Base-by-base conservation (phyloP, 345 rosid genomes). In the Trapa bicornis region DNA sequence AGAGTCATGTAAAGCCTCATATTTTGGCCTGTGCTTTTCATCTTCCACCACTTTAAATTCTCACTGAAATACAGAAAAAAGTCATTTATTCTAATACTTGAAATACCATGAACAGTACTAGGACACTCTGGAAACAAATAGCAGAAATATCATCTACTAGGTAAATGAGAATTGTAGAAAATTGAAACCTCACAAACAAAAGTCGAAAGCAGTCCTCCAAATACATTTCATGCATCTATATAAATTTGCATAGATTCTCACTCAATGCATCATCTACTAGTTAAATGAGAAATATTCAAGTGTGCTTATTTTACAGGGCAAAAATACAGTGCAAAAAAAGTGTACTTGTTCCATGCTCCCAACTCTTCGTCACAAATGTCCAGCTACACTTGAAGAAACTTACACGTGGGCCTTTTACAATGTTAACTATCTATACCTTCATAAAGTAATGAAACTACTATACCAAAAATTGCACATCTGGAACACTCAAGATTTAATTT, bases 11-110 rank as follows among this genome's bases (percentile, higher is more conserved):
- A 94, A 80, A 37, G 89, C 87, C 75, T 75, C 72, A 76, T 94
- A 94, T 64, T 77, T 87, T 68, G 89, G 93, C 79, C 96, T 84
- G 74, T 91, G 97, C 65, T 91, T 94, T 84, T 91, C 91, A 77
- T 91, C 95, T 81, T 91, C 99, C 62, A 67, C 81, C 52, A 82
- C 73, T 78, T 79, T 81, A 74, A 87, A 86, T 61, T 81, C 79
- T 52, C 97, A 96, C 99, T 94, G 73, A 22, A 14, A 70, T 50
- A 69, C 35, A 22, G 29, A 57, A 47, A 5, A n/a, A 29, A 37
- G 17, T 43, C 65, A 41, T 42, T 29, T 6, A 42, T 35, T 4
- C 5, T 9, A 35, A 58, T 10, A 32, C 0, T 2, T 22, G 17
- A 6, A n/a, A 35, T 22, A 54, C 33, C 6, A 54, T 10, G 8